Evolutionary conservation across 108 stramenopile genomes (phyloP).

Genomic region (Conticribra guillardii): DNA sequence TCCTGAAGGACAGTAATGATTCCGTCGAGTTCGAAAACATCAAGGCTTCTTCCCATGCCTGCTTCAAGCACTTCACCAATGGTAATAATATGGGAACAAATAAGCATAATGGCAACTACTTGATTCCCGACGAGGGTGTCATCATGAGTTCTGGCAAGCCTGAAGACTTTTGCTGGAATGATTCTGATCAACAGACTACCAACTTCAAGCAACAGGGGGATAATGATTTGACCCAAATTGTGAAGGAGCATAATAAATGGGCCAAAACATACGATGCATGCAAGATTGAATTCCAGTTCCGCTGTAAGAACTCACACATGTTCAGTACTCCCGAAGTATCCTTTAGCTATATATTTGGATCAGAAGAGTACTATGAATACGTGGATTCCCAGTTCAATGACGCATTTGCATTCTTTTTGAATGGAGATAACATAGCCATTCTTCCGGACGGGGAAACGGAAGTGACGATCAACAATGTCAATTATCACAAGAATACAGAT

Average conservation of each 20-base stretch:
- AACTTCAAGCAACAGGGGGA: background rate
- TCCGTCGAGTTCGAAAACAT: background rate
- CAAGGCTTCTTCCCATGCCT: background rate
- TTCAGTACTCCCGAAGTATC: background rate
- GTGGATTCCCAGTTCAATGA: slow-evolving; percentile 1
- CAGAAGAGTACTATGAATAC: slow-evolving; percentile 11
- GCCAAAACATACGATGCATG: background rate
- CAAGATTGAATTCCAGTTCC: background rate
- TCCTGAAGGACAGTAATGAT: background rate
- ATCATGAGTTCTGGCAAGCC: slow-evolving; percentile 3
- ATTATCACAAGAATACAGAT: slow-evolving; percentile 1
- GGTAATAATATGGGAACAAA: background rate
- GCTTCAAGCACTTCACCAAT: slow-evolving; percentile 1
- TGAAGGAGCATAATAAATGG: background rate
- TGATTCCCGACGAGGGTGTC: background rate
- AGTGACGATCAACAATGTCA: slow-evolving; percentile 13
- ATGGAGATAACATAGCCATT: slow-evolving; percentile 10
- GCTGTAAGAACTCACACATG: background rate
- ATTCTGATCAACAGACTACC: background rate
- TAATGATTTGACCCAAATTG: background rate
- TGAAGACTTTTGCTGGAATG: slow-evolving; percentile 3
- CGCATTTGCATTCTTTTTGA: slow-evolving; percentile 18
- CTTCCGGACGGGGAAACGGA: slow-evolving; percentile 5
- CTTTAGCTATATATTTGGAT: slow-evolving; percentile 10
- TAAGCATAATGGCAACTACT: background rate